These are phyloP conservation scores for Chaetomium fimeti DNA, from an alignment of 495 filamentous ascomycete genomes.

Conservation along the genomic window DNA sequence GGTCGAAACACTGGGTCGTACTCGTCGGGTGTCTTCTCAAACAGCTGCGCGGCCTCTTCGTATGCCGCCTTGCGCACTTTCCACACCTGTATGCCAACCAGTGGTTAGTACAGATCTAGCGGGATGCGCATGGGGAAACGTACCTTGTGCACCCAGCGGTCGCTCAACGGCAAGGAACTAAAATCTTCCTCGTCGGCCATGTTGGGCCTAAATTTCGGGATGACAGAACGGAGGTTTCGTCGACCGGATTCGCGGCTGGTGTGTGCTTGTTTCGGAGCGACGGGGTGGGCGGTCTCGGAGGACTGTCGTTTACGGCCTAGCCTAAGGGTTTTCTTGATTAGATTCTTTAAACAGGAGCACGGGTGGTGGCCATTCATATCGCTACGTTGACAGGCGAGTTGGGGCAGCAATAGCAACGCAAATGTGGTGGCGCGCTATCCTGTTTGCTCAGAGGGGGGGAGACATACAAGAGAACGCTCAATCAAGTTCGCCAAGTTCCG, in stretches of 20 bases:
- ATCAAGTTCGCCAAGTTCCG: constrained; percentile 5
- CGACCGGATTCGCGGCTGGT: neutral
- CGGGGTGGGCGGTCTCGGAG: constrained; percentile 9
- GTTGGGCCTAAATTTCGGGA: constrained; percentile 9
- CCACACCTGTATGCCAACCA: constrained; percentile 63
- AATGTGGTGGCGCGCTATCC: neutral
- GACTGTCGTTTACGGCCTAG: constrained; percentile 21
- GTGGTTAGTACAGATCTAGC: neutral
- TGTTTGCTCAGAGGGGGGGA: neutral
- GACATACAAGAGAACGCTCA: constrained; percentile 11
- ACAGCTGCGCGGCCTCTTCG: constrained; percentile 84
- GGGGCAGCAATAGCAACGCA: neutral
- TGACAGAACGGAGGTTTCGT: neutral
- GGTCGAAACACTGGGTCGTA: constrained; percentile 79
- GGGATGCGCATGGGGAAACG: constrained; percentile 20
- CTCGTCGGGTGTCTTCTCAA: constrained; percentile 83
- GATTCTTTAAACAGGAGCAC: constrained; percentile 27
- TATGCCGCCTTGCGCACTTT: constrained; percentile 96
- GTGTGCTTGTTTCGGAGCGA: constrained; percentile 4
- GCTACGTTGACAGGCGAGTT: neutral
- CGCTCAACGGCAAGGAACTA: constrained; percentile 72
- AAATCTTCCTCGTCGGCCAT: constrained; percentile 86
- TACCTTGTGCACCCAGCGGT: constrained; percentile 87
- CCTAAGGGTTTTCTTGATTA: constrained; percentile 26
- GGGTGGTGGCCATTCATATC: constrained; percentile 23